A percentile compares a stretch with the other conserved stretches of the same genome.
Evolutionary conservation across 345 rosid genomes (phyloP).

Genomic region (Populus simonii): DNA sequence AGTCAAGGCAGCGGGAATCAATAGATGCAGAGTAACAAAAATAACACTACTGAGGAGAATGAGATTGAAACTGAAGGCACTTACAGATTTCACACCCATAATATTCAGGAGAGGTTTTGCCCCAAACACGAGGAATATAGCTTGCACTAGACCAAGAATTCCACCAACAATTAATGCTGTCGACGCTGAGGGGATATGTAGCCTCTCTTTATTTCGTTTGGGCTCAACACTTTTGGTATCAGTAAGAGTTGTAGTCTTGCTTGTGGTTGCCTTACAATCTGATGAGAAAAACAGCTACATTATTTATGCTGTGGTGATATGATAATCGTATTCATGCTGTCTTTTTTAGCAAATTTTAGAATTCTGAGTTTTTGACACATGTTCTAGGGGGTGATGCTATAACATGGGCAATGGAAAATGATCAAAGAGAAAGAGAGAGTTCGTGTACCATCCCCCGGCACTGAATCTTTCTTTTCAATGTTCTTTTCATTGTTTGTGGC

Average conservation of each 20-base stretch:
- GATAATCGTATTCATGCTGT: constrained; percentile 20
- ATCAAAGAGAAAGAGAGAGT: not conserved
- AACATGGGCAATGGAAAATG: not conserved
- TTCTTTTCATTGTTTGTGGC: not conserved
- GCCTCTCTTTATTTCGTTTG: constrained; percentile 30
- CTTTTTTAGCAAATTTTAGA: constrained; percentile 1
- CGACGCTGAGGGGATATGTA: constrained; percentile 81
- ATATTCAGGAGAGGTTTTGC: constrained; percentile 54
- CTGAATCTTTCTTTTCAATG: not conserved
- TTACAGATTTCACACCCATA: constrained; percentile 86
- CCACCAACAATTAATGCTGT: constrained; percentile 75
- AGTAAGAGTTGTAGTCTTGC: constrained; percentile 17
- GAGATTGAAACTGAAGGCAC: constrained; percentile 8
- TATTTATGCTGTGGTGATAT: not conserved
- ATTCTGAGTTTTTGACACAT: not conserved
- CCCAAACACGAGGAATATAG: constrained; percentile 61
- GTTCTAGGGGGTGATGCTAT: not conserved
- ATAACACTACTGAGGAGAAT: not conserved
- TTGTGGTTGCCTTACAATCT: constrained; percentile 30
- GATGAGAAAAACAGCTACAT: not conserved
- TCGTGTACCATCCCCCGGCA: constrained; percentile 4
- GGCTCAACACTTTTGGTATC: constrained; percentile 16
- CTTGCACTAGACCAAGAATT: constrained; percentile 71
- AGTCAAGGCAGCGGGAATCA: not conserved
- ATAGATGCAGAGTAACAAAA: not conserved